Evolutionary conservation across 352 stramenopile genomes (phyloP).

Genomic region (Pythium angustatum): DNA sequence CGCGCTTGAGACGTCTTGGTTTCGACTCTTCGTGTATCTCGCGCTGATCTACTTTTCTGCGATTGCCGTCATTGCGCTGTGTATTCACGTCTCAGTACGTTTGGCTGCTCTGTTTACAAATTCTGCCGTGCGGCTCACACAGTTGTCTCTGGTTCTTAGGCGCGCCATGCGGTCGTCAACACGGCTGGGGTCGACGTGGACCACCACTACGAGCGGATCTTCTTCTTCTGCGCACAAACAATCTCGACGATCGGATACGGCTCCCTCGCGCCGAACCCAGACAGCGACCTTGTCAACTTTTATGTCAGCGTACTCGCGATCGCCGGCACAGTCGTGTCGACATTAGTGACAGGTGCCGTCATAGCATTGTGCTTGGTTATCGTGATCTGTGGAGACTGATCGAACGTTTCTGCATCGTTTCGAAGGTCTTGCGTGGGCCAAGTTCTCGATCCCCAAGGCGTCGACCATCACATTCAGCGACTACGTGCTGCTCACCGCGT

Average conservation of each 20-base stretch:
- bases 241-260: slow-evolving; percentile 65
- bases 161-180: slow-evolving; percentile 25
- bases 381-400: too few species aligned
- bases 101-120: neutral
- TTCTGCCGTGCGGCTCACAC: too few species aligned
- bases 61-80: slow-evolving; percentile 40
- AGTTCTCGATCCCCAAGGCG: slow-evolving; percentile 59
- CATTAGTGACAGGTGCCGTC: slow-evolving; percentile 52
- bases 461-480: slow-evolving; percentile 56
- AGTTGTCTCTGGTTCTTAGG: too few species aligned
- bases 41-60: slow-evolving; percentile 40
- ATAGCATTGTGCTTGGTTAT: too few species aligned
- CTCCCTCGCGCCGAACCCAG: slow-evolving; percentile 40
- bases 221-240: slow-evolving; percentile 67
- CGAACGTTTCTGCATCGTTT: neutral
- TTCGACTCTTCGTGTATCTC: slow-evolving; percentile 39
- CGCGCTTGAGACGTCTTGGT: slow-evolving; percentile 49
- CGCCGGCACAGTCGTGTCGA: slow-evolving; percentile 42
- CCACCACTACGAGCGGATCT: slow-evolving; percentile 37
- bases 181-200: slow-evolving; percentile 18
- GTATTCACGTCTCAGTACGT: slow-evolving; percentile 51
- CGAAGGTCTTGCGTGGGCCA: slow-evolving; percentile 61
- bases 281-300: slow-evolving; percentile 59
- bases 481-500: slow-evolving; percentile 47
- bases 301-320: slow-evolving; percentile 56